A percentile compares a stretch with the other conserved stretches of the same genome.
Conservation (phyloP, 345 rosid genomes). For the Schrenkiella parvula region DNA sequence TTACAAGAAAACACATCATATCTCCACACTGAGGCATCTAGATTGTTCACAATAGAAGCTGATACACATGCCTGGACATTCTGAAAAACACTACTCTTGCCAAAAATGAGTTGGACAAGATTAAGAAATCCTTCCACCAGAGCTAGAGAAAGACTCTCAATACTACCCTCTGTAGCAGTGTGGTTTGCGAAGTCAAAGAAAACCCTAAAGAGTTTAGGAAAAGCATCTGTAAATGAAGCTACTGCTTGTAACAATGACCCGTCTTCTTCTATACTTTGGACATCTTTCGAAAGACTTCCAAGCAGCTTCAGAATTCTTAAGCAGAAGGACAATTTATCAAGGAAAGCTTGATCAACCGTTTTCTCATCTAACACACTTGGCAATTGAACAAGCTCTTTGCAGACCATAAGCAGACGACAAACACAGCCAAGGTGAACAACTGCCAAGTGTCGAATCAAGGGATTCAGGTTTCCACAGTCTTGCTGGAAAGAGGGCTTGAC, state of each 20-base stretch:
- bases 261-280: conserved; percentile 61
- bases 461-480: conserved; percentile 52
- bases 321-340: conserved; percentile 55
- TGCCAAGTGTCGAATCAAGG: conserved; percentile 78
- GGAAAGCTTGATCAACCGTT: conserved; percentile 41
- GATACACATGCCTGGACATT: conserved; percentile 68
- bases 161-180: conserved; percentile 59
- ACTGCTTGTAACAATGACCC: conserved; percentile 56
- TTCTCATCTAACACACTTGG: conserved; percentile 61
- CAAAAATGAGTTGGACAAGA: conserved; percentile 64
- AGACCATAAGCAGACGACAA: conserved; percentile 53
- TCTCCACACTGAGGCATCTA: conserved; percentile 75
- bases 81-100: conserved; percentile 51
- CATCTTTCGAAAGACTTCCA: conserved; percentile 52
- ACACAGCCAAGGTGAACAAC: conserved; percentile 61
- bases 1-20: conserved; percentile 48
- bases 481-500: conserved; percentile 39
- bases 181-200: conserved; percentile 59
- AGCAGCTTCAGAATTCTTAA: conserved; percentile 80
- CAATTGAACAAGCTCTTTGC: conserved; percentile 55
- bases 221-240: conserved; percentile 57
- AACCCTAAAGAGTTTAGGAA: conserved; percentile 55
- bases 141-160: conserved; percentile 61
- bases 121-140: conserved; percentile 82
- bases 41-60: conserved; percentile 63